phyloP scores from a whole-genome alignment of 495 filamentous ascomycete genomes.

The Elasticomyces elasticus region DNA sequence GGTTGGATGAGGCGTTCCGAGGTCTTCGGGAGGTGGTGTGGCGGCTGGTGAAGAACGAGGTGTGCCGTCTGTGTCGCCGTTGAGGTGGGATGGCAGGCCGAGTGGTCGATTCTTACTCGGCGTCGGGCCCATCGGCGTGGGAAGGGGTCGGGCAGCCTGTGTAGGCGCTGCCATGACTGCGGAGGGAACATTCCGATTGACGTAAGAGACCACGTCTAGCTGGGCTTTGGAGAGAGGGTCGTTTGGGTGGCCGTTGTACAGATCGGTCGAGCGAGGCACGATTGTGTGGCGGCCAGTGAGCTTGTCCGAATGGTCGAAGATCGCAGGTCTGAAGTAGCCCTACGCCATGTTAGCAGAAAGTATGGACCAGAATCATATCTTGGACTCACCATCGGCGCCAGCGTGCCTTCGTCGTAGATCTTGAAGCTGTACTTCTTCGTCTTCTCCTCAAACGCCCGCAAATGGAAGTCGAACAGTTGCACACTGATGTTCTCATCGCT shows the following conservation, averaged over 20 bases:
- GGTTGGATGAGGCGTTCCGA: conserved; percentile 45
- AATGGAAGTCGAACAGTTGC: conserved; percentile 73
- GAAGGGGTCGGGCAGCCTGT: conserved; percentile 17
- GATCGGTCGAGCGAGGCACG: conserved; percentile 75
- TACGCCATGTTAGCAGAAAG: conserved; percentile 7
- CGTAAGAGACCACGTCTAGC: conserved; percentile 47
- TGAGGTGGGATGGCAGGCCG: conserved; percentile 45
- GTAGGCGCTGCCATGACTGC: conserved; percentile 54
- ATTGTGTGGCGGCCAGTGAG: conserved; percentile 66
- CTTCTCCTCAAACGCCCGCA: conserved; percentile 76
- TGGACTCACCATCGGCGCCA: conserved; percentile 68
- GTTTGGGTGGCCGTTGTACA: conserved; percentile 83
- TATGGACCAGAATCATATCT: neutral
- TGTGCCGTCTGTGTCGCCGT: conserved; percentile 53
- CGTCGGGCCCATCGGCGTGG: conserved; percentile 40
- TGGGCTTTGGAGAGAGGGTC: conserved; percentile 84
- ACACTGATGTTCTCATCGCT: conserved; percentile 73
- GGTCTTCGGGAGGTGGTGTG: conserved; percentile 71
- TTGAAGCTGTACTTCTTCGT: conserved; percentile 89
- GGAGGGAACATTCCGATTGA: conserved; percentile 35
- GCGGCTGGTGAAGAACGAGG: conserved; percentile 76
- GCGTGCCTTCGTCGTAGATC: conserved; percentile 83
- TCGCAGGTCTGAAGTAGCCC: conserved; percentile 64
- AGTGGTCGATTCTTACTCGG: conserved; percentile 22
- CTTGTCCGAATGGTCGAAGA: conserved; percentile 75